These are phyloP conservation scores for Paradendryphiella salina DNA, from an alignment of 2,329 filamentous ascomycete species.

Conservation along the genomic window DNA sequence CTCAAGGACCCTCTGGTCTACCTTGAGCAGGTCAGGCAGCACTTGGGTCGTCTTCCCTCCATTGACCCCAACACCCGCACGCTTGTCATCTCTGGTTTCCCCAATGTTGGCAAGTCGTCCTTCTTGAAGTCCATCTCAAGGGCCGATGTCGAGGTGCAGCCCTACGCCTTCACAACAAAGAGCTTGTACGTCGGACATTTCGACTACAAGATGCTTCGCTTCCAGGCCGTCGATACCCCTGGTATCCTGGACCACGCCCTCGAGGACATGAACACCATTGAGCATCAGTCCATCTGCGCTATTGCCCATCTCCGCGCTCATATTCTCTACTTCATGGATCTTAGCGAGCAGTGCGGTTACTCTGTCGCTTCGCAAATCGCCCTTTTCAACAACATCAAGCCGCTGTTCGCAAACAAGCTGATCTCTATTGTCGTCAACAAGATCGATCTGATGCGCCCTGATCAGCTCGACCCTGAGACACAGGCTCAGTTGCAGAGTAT, in stretches of 20 bases:
- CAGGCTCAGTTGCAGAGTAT: slow-evolving; percentile 78
- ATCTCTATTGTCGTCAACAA: slow-evolving; percentile 98
- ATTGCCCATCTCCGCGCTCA: slow-evolving; percentile 95
- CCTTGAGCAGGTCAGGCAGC: slow-evolving; percentile 94
- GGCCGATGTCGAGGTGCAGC: slow-evolving; percentile 95
- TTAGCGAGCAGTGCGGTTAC: slow-evolving; percentile 96
- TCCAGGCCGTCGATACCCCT: slow-evolving; percentile 96
- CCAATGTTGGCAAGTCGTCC: slow-evolving; percentile 89
- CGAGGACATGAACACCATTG: slow-evolving; percentile 98
- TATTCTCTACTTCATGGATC: slow-evolving; percentile 97
- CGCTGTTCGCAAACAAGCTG: slow-evolving; percentile 94
- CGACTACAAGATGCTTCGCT: slow-evolving; percentile 90
- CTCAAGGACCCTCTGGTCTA: slow-evolving; percentile 94
- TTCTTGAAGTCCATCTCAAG: slow-evolving; percentile 91
- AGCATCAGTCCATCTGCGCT: slow-evolving; percentile 98
- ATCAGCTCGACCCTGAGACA: slow-evolving; percentile 79
- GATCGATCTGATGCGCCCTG: slow-evolving; percentile 86
- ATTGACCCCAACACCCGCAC: slow-evolving; percentile 98
- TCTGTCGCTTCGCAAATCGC: slow-evolving; percentile 89
- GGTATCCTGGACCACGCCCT: slow-evolving; percentile 96
- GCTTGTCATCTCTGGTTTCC: slow-evolving; percentile 94
- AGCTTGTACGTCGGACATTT: slow-evolving; percentile 97
- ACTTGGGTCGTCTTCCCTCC: slow-evolving; percentile 94
- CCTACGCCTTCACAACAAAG: slow-evolving; percentile 98
- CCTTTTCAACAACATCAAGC: slow-evolving; percentile 91